Base-by-base conservation (phyloP, 805 yeast genomes). In the Wickerhamomyces strasburgensis region DNA sequence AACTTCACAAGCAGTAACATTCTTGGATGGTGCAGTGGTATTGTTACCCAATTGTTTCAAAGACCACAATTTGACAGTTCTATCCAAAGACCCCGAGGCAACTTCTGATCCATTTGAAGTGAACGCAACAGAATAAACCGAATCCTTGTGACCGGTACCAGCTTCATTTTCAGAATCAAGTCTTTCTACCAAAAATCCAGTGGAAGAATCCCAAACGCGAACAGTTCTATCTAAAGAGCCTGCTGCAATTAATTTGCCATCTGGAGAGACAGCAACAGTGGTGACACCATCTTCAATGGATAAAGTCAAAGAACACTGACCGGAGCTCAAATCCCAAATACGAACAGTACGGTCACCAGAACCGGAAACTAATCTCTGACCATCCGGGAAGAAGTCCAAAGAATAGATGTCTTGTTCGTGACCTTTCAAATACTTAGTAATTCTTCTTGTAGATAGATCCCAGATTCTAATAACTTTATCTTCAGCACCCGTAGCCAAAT, bases 391-490 rank as follows among this genome's bases (percentile, higher is more conserved):
- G 62, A 85, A 93, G 64, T 87, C 97, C 49, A 90, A 72, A 10
- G 97, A 89, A 65, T 90, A 93, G 50, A 90, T 89, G 65, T 90
- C 98, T 68, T 93, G 98, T 62, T 89, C 97, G 60, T 90, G 98
- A 35, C 98, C 98, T 46, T 80, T 73, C 58, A 90, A 71, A 49
- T 85, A 82, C 64, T 84, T 83, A 48, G 88, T 84, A 54, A 89
- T 84, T 55, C 89, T 78, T 61, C 84, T 75, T 19, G 90, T 78
- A 35, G 84, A 73, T 58, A 90, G 76, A 60, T 90, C 96, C 98
- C 98, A 90, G 54, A 90, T 89, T 61, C 98, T 78, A 52, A 93
- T 93, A 47, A 84, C 73, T 60, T 82, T 83, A 61, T 84, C 94
- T 62, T 84, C 94, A 28, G 93, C 90, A 57, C 94, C 98, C 9